These are phyloP conservation scores for Daldinia sp. DNA, from an alignment of 2,329 filamentous ascomycete genomes.

Conservation along the genomic window DNA sequence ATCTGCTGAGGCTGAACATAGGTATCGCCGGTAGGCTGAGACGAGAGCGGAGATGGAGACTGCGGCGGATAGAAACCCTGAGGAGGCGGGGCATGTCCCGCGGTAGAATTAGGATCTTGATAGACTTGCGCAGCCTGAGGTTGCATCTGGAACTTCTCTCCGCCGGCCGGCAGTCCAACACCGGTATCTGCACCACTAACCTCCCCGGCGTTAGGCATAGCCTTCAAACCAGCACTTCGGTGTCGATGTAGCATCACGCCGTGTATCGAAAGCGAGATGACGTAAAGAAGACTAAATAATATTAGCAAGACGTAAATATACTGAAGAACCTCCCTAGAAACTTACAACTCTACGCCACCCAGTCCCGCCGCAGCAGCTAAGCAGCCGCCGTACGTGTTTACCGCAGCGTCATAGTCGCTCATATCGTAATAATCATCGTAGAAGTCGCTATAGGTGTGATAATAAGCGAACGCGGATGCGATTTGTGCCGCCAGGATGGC, in stretches of 20 bases:
- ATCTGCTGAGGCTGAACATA: slow-evolving; percentile 31
- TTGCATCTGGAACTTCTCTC: slow-evolving; percentile 44
- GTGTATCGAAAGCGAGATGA: slow-evolving; percentile 53
- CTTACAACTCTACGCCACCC: slow-evolving; percentile 56
- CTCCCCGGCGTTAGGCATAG: slow-evolving; percentile 44
- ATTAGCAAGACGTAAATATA: slow-evolving; percentile 10
- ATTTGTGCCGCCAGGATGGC: slow-evolving; percentile 52
- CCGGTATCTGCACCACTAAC: slow-evolving; percentile 26
- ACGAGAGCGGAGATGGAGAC: slow-evolving; percentile 29
- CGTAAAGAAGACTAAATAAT: slow-evolving; percentile 51
- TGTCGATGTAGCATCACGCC: slow-evolving; percentile 54
- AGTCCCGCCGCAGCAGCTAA: slow-evolving; percentile 51
- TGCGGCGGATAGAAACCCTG: slow-evolving; percentile 31
- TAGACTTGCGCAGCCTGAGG: slow-evolving; percentile 39
- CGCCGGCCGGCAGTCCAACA: slow-evolving; percentile 29
- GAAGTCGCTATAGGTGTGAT: slow-evolving; percentile 41
- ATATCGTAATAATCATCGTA: slow-evolving; percentile 39
- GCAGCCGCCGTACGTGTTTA: slow-evolving; percentile 37
- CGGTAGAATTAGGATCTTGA: slow-evolving; percentile 18
- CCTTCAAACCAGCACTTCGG: slow-evolving; percentile 54
- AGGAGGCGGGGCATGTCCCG: slow-evolving; percentile 22
- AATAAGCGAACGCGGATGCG: slow-evolving; percentile 32
- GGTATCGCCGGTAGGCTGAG: slow-evolving; percentile 33
- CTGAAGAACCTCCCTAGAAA: slow-evolving; percentile 6
- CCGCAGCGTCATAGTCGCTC: slow-evolving; percentile 9